Evolutionary conservation across 2,329 filamentous ascomycete species (phyloP).

Genomic region (Teratosphaeria gauchensis): DNA sequence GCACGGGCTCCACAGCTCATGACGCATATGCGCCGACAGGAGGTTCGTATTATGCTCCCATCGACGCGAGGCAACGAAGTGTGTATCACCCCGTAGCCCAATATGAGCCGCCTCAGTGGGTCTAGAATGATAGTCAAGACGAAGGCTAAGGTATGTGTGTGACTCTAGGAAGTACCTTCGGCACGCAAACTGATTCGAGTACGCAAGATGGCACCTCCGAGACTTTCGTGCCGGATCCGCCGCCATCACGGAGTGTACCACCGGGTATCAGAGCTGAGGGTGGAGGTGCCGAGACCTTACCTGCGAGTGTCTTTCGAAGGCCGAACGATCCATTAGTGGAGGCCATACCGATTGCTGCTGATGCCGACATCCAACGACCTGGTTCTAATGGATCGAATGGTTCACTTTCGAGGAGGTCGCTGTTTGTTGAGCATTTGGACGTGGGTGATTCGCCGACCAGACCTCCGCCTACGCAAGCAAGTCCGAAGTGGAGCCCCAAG

Average conservation of each 20-base stretch:
- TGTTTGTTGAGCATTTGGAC: not conserved
- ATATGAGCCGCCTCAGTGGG: conserved; percentile 10
- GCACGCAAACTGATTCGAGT: not conserved
- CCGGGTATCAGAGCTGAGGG: conserved; percentile 1
- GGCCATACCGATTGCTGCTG: conserved; percentile 7
- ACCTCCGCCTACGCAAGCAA: not conserved
- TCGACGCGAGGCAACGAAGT: conserved; percentile 19
- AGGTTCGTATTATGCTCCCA: conserved; percentile 18
- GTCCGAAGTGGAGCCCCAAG: not conserved
- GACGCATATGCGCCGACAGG: conserved; percentile 19
- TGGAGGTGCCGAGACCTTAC: not conserved
- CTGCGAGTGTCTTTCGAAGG: conserved; percentile 5
- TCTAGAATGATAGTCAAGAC: conserved; percentile 4
- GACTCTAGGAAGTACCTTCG: conserved; percentile 5
- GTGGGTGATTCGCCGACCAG: conserved; percentile 9
- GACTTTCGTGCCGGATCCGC: not conserved
- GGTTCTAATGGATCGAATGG: not conserved
- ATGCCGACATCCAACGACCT: conserved; percentile 5
- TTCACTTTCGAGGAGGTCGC: not conserved
- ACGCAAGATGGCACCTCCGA: not conserved
- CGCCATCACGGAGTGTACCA: conserved; percentile 1
- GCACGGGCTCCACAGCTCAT: conserved; percentile 15
- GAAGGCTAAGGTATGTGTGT: conserved; percentile 13
- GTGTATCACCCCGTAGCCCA: conserved; percentile 14
- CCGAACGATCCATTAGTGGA: conserved; percentile 1